Conservation (phyloP, 768 basidiomycete genomes). For the Mycena polygramma region DNA sequence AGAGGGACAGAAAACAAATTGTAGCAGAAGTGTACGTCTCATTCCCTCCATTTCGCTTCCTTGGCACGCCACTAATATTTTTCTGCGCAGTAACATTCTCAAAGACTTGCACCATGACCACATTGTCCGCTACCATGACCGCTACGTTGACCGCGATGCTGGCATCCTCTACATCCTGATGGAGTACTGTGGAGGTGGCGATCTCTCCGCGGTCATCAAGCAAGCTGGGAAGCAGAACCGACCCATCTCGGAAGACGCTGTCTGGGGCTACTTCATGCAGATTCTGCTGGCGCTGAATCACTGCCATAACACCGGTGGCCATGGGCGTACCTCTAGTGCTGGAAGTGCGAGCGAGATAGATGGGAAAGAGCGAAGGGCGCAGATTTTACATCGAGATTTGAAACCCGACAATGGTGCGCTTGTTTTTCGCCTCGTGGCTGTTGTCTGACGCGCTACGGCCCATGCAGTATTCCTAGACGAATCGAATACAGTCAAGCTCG, state of each 20-base stretch:
- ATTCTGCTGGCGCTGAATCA: constrained; percentile 90
- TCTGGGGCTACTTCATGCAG: constrained; percentile 98
- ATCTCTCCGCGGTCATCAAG: constrained; percentile 90
- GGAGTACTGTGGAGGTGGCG: constrained; percentile 99
- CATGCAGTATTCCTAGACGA: constrained; percentile 88
- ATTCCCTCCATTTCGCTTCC: constrained; percentile 46
- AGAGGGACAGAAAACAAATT: constrained; percentile 96
- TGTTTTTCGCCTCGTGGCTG: not conserved
- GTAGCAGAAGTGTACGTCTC: constrained; percentile 97
- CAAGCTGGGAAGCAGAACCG: constrained; percentile 76
- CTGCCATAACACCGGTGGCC: constrained; percentile 87
- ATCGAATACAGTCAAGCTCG: constrained; percentile 89
- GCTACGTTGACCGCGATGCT: constrained; percentile 89
- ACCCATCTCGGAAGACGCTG: constrained; percentile 89
- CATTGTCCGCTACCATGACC: constrained; percentile 96
- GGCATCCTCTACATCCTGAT: constrained; percentile 97
- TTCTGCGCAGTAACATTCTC: constrained; percentile 83
- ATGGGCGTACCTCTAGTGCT: constrained; percentile 61
- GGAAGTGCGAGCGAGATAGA: constrained; percentile 51
- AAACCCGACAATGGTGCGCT: constrained; percentile 96
- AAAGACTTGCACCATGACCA: constrained; percentile 96
- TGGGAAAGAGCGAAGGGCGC: constrained; percentile 69
- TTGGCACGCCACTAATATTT: constrained; percentile 7
- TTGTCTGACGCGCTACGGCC: not conserved
- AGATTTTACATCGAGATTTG: constrained; percentile 93